phyloP scores from a whole-genome alignment of 768 basidiomycete genomes.

The Termitomyces sp. region DNA sequence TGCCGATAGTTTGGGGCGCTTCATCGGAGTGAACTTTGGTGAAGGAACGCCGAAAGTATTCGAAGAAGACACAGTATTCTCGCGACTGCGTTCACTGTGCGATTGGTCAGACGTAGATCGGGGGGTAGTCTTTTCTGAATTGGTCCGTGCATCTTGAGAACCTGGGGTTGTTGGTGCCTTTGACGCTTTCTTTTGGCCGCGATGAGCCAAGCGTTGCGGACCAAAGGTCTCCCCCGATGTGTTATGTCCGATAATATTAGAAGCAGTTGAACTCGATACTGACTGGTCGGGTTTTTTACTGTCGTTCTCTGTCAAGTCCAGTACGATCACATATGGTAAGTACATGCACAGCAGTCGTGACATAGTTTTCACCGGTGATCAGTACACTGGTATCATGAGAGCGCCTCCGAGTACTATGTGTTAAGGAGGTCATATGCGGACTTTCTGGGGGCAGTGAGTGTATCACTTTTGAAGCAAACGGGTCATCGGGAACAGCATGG shows the following conservation, averaged over 20 bases:
- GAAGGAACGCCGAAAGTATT: constrained; percentile 28
- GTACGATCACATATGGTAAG: not conserved
- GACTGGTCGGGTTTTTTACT: constrained; percentile 5
- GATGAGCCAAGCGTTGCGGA: constrained; percentile 3
- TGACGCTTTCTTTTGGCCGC: not conserved
- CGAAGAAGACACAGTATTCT: constrained; percentile 21
- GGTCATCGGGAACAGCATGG: not conserved
- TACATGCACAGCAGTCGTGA: not conserved
- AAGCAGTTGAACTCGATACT: constrained; percentile 7
- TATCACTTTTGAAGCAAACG: not conserved
- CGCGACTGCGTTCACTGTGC: constrained; percentile 7
- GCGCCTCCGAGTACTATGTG: constrained; percentile 11
- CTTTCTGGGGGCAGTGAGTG: not conserved
- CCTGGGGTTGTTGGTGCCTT: constrained; percentile 7
- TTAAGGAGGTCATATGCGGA: constrained; percentile 7
- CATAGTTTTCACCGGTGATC: not conserved
- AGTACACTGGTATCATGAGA: constrained; percentile 3
- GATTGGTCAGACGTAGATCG: constrained; percentile 11
- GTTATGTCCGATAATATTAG: constrained; percentile 6
- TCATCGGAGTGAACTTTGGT: constrained; percentile 23
- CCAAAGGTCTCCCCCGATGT: constrained; percentile 15
- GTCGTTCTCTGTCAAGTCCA: not conserved
- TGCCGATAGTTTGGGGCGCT: constrained; percentile 16
- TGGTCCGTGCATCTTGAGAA: not conserved
- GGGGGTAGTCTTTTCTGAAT: constrained; percentile 7